Evolutionary conservation across 495 filamentous ascomycete genomes (phyloP), one percentile per base, ranked within the genome.

Genomic region (Neurospora sp.): DNA sequence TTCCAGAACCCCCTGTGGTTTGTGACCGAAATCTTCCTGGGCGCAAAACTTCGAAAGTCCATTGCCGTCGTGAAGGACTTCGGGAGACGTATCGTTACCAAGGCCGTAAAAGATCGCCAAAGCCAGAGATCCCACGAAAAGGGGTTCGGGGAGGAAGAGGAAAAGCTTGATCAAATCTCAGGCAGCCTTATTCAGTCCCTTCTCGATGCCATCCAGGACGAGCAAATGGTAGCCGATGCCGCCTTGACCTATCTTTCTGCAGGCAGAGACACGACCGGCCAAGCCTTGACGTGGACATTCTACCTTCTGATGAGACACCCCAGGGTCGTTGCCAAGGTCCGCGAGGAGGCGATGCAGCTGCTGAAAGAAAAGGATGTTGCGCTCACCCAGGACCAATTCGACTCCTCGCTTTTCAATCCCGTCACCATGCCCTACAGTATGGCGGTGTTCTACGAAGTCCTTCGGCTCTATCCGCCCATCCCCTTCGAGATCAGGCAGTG

Each of bases 1-100:
- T 89, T 90, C 70, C 88, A 90, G 73, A 89, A 90, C 74, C 88
- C 88, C 0, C 77, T 89, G 39, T 90, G 86, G 85, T 83, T 77
- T 27, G 42, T 88, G 47, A 89, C 86, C 18, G 88, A 89, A 69
- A 72, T 82, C 20, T 75, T 89, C 38, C 77, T 84, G 18, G 88
- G 87, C 1, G 69, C 73, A 38, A 77, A 72, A 53, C 81, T 90
- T 18, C 83, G 84, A 71, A 78, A 76, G 9, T 83, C 86, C 1
- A 76, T 89, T 1, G 69, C 74, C 31, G 77, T 81, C 10, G 82
- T 89, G 68, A 87, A 85, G 59, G 74, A 72, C 3, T 89, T 87
- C 75, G 87, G 87, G 38, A 70, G 77, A 3, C 74, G 73, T 47
- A 87, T 90, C 70, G 88, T 90, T 16, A 73, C 83, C 27, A 86